Percentiles rank a stretch among this genome's conserved stretches.
phyloP scores from a whole-genome alignment of 768 basidiomycete genomes.

The Suillus paluster region DNA sequence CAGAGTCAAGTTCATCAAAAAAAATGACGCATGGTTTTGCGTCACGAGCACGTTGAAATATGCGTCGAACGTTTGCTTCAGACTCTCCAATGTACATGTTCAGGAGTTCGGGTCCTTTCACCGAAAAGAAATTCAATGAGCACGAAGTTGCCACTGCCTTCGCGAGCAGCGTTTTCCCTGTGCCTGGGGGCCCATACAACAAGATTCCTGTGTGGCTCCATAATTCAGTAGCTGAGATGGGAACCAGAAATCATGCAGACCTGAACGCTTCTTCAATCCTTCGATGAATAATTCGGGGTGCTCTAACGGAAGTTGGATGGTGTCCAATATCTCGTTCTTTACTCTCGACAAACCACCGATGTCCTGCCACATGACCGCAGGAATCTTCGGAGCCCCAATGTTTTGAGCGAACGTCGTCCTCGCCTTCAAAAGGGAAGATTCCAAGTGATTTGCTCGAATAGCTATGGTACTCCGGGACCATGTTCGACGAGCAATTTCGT shows the following conservation, averaged over 20 bases:
- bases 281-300: slow-evolving; percentile 89
- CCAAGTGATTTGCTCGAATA: slow-evolving; percentile 62
- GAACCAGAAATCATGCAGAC: slow-evolving; percentile 41
- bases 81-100: slow-evolving; percentile 99
- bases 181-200: slow-evolving; percentile 94
- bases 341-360: slow-evolving; percentile 89
- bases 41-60: slow-evolving; percentile 90
- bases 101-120: slow-evolving; percentile 93
- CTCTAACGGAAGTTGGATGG: slow-evolving; percentile 89
- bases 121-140: slow-evolving; percentile 95
- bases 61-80: slow-evolving; percentile 93
- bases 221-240: not conserved
- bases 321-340: slow-evolving; percentile 93
- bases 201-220: slow-evolving; percentile 65
- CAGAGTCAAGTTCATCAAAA: slow-evolving; percentile 94
- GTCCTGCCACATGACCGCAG: slow-evolving; percentile 95
- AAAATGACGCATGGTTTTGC: slow-evolving; percentile 95
- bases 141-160: slow-evolving; percentile 97
- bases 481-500: not conserved
- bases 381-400: slow-evolving; percentile 97
- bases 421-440: slow-evolving; percentile 69
- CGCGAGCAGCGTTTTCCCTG: slow-evolving; percentile 93
- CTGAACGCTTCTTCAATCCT: slow-evolving; percentile 95
- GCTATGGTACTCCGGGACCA: not conserved
- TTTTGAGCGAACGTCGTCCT: slow-evolving; percentile 83